A percentile compares a stretch with the other conserved stretches of the same genome.
phyloP scores from a whole-genome alignment of 1,139 yeast genomes.

The Debaryomyces robertsiae region DNA sequence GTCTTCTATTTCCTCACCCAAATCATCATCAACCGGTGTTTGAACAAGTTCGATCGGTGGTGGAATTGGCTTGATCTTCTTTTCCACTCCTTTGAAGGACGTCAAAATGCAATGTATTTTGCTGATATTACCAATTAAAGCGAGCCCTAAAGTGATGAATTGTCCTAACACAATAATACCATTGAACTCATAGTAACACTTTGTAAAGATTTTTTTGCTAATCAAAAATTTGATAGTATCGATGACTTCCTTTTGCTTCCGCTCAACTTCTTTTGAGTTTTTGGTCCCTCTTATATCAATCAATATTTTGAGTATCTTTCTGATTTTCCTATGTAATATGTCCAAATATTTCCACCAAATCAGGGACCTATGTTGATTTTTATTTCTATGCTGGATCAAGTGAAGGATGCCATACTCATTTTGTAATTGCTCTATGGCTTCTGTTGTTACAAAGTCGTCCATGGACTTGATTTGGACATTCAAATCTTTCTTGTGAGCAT shows the following conservation, averaged over 20 bases:
- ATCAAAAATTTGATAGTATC: conserved; percentile 37
- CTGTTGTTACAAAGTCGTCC: conserved; percentile 6
- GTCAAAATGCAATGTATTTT: conserved; percentile 40
- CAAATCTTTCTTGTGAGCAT: neutral
- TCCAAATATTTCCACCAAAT: conserved; percentile 76
- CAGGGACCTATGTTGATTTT: conserved; percentile 75
- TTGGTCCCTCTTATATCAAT: conserved; percentile 24
- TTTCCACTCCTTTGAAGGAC: conserved; percentile 18
- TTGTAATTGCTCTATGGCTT: conserved; percentile 12
- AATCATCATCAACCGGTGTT: conserved; percentile 21
- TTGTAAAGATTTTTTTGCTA: conserved; percentile 40
- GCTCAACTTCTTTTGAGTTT: conserved; percentile 17
- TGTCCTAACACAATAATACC: conserved; percentile 76
- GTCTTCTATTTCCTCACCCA: conserved; percentile 22
- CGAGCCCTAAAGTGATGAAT: conserved; percentile 72
- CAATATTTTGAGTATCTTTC: conserved; percentile 36
- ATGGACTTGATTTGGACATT: neutral
- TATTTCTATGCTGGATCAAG: conserved; percentile 67
- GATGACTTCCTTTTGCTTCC: conserved; percentile 21
- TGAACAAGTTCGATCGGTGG: conserved; percentile 1
- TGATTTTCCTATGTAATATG: conserved; percentile 60
- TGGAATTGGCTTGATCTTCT: neutral
- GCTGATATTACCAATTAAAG: conserved; percentile 61
- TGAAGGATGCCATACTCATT: conserved; percentile 61
- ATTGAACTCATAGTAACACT: conserved; percentile 64